A percentile compares a stretch with the other conserved stretches of the same genome.
Evolutionary conservation across 2,329 filamentous ascomycete species (phyloP).

Genomic region (Fusarium sp.): DNA sequence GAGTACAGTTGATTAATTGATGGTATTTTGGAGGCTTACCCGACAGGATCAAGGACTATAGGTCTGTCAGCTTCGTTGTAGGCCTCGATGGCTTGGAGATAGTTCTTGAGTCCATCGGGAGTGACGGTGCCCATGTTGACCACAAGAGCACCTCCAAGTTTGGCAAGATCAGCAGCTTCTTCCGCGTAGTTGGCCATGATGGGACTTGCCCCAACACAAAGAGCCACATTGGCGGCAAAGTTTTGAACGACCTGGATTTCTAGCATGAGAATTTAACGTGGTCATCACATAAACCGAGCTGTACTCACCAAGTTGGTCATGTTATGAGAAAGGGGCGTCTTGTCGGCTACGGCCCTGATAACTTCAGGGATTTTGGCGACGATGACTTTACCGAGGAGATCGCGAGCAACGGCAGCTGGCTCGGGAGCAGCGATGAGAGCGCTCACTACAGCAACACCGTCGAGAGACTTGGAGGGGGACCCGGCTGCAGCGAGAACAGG

Average conservation of each 20-base stretch:
- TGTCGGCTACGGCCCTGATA: constrained; percentile 68
- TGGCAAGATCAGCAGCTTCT: constrained; percentile 83
- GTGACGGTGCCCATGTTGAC: constrained; percentile 96
- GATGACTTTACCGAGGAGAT: constrained; percentile 58
- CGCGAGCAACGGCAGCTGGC: constrained; percentile 68
- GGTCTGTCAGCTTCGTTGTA: constrained; percentile 83
- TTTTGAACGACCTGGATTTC: constrained; percentile 78
- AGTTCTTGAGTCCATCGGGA: constrained; percentile 75
- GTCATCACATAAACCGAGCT: neutral
- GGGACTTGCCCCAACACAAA: constrained; percentile 85
- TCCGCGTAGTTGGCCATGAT: constrained; percentile 93
- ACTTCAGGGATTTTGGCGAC: constrained; percentile 62
- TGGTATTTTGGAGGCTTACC: constrained; percentile 57
- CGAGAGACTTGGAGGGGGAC: constrained; percentile 65
- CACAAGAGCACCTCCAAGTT: constrained; percentile 79
- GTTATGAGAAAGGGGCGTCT: constrained; percentile 85
- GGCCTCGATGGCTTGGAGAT: constrained; percentile 76
- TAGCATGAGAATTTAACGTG: neutral
- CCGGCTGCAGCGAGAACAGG: constrained; percentile 76
- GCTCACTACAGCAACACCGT: constrained; percentile 89
- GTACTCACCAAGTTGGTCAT: constrained; percentile 85
- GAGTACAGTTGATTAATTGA: neutral
- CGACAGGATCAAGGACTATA: constrained; percentile 88
- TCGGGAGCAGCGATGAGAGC: constrained; percentile 81
- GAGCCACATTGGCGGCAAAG: constrained; percentile 89